Conservation (phyloP, 306 rosid species). For the Fragaria ananassa region DNA sequence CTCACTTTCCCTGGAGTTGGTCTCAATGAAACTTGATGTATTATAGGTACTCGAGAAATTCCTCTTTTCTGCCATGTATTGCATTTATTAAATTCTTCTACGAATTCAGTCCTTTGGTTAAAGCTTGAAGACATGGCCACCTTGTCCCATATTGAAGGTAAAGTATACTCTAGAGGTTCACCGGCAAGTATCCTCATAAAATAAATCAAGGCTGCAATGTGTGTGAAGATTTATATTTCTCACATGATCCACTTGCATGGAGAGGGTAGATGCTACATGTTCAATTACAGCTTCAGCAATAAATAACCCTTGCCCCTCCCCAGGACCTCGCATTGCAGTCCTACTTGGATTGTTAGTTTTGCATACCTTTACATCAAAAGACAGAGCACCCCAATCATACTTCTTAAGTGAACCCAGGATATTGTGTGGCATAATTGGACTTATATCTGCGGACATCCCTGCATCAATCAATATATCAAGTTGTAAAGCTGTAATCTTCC, state of each 20-base stretch:
- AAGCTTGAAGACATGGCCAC: slow-evolving; percentile 57
- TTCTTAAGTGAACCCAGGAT: slow-evolving; percentile 54
- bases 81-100: slow-evolving; percentile 55
- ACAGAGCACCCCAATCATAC: slow-evolving; percentile 89
- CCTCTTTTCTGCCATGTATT: slow-evolving; percentile 82
- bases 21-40: slow-evolving; percentile 36
- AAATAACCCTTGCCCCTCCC: slow-evolving; percentile 83
- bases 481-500: slow-evolving; percentile 78
- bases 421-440: slow-evolving; percentile 54
- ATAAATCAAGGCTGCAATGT: slow-evolving; percentile 52
- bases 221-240: slow-evolving; percentile 75
- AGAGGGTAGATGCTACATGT: slow-evolving; percentile 74
- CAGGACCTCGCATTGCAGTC: slow-evolving; percentile 94
- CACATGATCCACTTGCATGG: slow-evolving; percentile 64
- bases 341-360: slow-evolving; percentile 73
- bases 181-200: slow-evolving; percentile 49
- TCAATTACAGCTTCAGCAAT: slow-evolving; percentile 88
- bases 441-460: slow-evolving; percentile 62
- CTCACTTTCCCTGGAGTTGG: slow-evolving; percentile 84
- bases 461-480: slow-evolving; percentile 74
- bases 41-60: slow-evolving; percentile 68
- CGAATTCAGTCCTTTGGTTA: slow-evolving; percentile 45
- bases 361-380: slow-evolving; percentile 81
- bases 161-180: slow-evolving; percentile 71
- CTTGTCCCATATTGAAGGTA: slow-evolving; percentile 75